These are phyloP conservation scores for Mortierella sp. DNA, from an alignment of 371 early-diverging fungal species.

Conservation along the genomic window DNA sequence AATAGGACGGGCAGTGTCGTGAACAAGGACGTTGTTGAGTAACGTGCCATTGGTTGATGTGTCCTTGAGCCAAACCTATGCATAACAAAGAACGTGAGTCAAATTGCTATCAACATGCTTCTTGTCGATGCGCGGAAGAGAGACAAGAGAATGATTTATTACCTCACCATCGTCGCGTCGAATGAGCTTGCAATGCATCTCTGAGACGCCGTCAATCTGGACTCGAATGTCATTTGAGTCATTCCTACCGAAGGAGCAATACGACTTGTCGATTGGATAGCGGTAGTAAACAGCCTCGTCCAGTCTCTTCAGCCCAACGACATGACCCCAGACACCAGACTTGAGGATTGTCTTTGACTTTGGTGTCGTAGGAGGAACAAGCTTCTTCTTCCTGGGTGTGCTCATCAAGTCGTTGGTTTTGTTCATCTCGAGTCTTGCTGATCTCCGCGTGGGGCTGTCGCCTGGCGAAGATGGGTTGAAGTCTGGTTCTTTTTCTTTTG, in stretches of 20 bases:
- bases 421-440: conserved; percentile 23
- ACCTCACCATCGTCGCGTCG: conserved; percentile 46
- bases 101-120: too few species aligned
- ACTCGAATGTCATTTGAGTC: conserved; percentile 29
- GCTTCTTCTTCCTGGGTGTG: conserved; percentile 7
- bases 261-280: conserved; percentile 44
- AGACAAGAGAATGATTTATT: background rate
- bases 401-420: background rate
- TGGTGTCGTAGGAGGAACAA: conserved; percentile 24
- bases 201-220: conserved; percentile 40
- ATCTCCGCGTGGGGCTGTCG: conserved; percentile 27
- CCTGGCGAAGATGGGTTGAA: background rate
- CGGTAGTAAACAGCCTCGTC: conserved; percentile 34
- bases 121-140: too few species aligned
- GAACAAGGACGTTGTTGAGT: conserved; percentile 40
- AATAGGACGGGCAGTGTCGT: conserved; percentile 39
- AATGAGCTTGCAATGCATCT: conserved; percentile 42
- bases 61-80: conserved; percentile 46
- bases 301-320: conserved; percentile 30
- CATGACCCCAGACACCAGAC: conserved; percentile 29
- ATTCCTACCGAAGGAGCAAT: conserved; percentile 37
- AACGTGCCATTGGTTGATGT: conserved; percentile 38
- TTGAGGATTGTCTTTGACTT: conserved; percentile 23
- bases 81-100: background rate
- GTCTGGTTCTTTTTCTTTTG: background rate